These are phyloP conservation scores for Exophiala phaeomuriformis DNA, from an alignment of 2,329 filamentous ascomycete genomes.

Conservation along the genomic window DNA sequence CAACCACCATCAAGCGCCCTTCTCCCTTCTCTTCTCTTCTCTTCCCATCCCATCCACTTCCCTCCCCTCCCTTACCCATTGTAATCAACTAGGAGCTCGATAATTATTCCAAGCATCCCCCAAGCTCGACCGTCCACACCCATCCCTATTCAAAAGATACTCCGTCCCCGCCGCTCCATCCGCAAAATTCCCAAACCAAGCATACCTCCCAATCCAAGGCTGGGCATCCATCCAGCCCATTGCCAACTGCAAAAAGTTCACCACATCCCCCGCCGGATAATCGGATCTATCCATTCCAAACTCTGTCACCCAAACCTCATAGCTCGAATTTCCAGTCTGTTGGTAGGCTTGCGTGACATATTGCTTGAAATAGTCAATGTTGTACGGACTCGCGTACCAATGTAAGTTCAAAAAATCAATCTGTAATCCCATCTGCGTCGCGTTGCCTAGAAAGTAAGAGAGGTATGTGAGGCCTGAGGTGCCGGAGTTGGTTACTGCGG, in stretches of 20 bases:
- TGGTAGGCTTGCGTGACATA: constrained; percentile 33
- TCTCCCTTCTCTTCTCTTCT: too few relatives aligned
- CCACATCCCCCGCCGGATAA: constrained; percentile 33
- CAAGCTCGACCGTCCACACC: constrained; percentile 9
- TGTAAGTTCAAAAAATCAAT: constrained; percentile 38
- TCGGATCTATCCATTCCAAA: constrained; percentile 39
- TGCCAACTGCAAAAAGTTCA: constrained; percentile 34
- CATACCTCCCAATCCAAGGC: constrained; percentile 35
- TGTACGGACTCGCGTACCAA: constrained; percentile 38
- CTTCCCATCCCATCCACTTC: neutral
- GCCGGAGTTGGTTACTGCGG: constrained; percentile 35
- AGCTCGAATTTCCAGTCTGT: constrained; percentile 29
- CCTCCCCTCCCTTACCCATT: neutral
- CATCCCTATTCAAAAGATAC: constrained; percentile 27
- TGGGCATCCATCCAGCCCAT: constrained; percentile 36
- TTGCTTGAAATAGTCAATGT: constrained; percentile 32
- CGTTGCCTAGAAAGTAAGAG: constrained; percentile 35
- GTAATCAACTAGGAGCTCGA: neutral
- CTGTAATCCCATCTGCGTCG: constrained; percentile 30
- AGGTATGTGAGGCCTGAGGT: constrained; percentile 35
- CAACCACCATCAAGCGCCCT: too few relatives aligned
- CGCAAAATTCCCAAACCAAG: constrained; percentile 33
- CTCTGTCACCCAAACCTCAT: constrained; percentile 41
- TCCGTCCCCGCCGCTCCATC: constrained; percentile 15
- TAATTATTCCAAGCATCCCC: constrained; percentile 13